phyloP scores from a whole-genome alignment of 495 filamentous ascomycete species.

The Trichoderma erinaceum region DNA sequence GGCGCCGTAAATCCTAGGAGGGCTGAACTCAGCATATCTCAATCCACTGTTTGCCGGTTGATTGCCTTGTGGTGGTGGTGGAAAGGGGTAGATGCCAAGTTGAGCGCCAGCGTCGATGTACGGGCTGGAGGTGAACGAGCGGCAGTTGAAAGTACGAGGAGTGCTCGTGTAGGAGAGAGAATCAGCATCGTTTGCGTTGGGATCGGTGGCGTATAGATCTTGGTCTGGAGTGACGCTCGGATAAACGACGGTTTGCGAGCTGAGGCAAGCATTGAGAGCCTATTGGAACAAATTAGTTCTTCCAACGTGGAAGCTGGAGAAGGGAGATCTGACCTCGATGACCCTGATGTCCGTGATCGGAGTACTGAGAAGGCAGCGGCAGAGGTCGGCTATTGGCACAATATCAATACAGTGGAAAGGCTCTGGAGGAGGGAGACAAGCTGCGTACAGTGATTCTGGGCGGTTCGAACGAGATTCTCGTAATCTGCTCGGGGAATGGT shows the following conservation, averaged over 20 bases:
- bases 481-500: constrained; percentile 49
- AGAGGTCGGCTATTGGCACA: neutral
- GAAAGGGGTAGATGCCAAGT: neutral
- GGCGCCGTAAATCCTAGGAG: neutral
- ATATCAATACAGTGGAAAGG: neutral
- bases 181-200: neutral
- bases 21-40: neutral
- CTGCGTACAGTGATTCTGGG: constrained; percentile 11
- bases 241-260: neutral
- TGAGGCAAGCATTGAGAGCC: neutral
- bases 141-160: neutral
- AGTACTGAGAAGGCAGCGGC: neutral
- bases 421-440: neutral
- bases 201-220: neutral
- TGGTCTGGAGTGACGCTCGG: neutral
- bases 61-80: neutral
- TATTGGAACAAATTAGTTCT: neutral
- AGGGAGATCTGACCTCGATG: neutral
- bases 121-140: neutral
- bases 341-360: neutral
- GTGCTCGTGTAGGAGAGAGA: neutral
- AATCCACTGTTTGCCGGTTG: neutral
- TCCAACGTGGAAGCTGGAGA: neutral
- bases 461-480: constrained; percentile 44
- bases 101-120: constrained; percentile 10